Base-by-base conservation (phyloP, 2,329 filamentous ascomycete species). In the Cladosporium sp. region DNA sequence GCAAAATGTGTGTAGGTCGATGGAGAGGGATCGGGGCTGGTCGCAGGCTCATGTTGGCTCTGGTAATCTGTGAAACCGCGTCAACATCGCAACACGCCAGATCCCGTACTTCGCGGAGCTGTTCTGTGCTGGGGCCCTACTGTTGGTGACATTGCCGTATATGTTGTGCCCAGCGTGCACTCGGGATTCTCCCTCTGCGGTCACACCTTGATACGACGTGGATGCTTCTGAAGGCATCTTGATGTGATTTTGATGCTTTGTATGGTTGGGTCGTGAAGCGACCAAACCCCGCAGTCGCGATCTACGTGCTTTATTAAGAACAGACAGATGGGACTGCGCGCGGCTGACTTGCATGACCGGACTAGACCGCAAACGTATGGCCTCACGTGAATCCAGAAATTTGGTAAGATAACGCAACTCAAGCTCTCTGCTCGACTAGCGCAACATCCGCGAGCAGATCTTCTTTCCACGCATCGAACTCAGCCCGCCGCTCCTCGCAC, bases 381-480 rank as follows among this genome's bases (percentile, higher is more conserved):
- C 23, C 18, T 16, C 44, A 18, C 11, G 44, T 21, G 21, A 26
- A 49, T 26, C 31, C n/a, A n/a, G n/a, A n/a, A n/a, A n/a, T n/a
- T n/a, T n/a, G n/a, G n/a, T n/a, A n/a, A n/a, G n/a, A n/a, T n/a
- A n/a, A n/a, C n/a, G n/a, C n/a, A n/a, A n/a, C n/a, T n/a, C n/a
- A n/a, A n/a, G n/a, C n/a, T n/a, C n/a, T n/a, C n/a, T n/a, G 35
- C 56, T 86, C 81, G 53, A 85, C 76, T 66, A 81, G 76, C 28
- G 80, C 77, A 66, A 91, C 86, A 69, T 82, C 82, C 66, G 77
- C 79, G 73, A 91, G 71, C 29, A 92, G 84, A 1, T 75, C 78
- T 5, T 82, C 80, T 76, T 89, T 89, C 91, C 91, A 95, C 21
- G 75, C 76, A 53, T 75, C 79, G 73, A 88, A 93, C 12, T 89